Evolutionary conservation across 192 early-diverging fungal species (phyloP), one percentile per base, ranked within the genome.

Genomic region (Cetraspora pellucida): DNA sequence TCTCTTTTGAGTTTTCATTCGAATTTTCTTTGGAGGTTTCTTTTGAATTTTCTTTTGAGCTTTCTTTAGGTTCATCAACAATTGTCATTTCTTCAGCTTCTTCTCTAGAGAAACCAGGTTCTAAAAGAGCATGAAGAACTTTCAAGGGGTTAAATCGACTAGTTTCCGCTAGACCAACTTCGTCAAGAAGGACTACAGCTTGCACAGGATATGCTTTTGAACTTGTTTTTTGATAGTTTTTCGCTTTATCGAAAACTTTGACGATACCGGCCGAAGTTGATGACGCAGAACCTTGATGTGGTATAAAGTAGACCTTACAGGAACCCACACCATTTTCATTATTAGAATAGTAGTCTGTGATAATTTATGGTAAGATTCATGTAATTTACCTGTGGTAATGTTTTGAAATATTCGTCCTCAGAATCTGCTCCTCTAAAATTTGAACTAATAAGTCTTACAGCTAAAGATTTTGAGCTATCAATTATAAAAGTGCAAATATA

Each of bases 281-380:
- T 14, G 74, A 64, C 19, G 74, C 21, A n/a, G 59, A 64, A 50
- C 74, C 74, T 65, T 75, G 74, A 75, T 75, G 74, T 43, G 74
- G 60, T n/a, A 75, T 75, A 44, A 75, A 27, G 44, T 46, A 60
- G 23, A 75, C 37, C 37, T 37, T 37, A 37, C 7, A 37, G 7
- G 7, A 7, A 37, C 3, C 7, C 0, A 37, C 37, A 37, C 3
- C 4, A 37, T 1, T 37, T 6, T 6, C 7, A 37, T 1, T n/a
- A 1, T 37, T 1, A 37, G 7, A 37, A 37, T 37, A 37, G 37
- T 37, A 37, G 7, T 37, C 7, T 2, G 37, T 6, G 37, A 7
- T 37, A 37, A 0, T 6, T 7, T 7, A 37, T 37, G 7, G 4
- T 1, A 7, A 37, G 7, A 37, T 7, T 6, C 1, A 37, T 37